Base-by-base conservation (phyloP, 805 yeast genomes). In the Wickerhamiella sergipiensis region DNA sequence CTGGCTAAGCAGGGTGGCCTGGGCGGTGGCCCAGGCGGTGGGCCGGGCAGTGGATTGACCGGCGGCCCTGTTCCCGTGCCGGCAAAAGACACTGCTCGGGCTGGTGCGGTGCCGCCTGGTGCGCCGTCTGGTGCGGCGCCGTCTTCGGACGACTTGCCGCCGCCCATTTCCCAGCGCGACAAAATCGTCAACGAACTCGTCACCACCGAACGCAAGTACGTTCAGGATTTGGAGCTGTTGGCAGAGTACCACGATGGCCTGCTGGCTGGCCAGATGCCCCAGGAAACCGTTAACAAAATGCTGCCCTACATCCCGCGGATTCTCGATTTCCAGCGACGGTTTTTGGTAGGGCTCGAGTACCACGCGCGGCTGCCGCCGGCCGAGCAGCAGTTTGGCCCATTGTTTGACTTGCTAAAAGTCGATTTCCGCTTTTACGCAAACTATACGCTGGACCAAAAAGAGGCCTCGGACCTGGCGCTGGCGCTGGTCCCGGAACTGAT, bases 371-470 rank as follows among this genome's bases (percentile, higher is more conserved):
- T 83, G 2, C 85, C 89, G 1, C 75, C 79, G 24, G 78, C 78
- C 60, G 79, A 79, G 59, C 96, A 89, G 66, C 74, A 96, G 54
- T 79, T 90, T 45, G 98, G 97, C 2, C 83, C 95, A 1, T 75
- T 89, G 1, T 90, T 92, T 64, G 73, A 85, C 53, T 94, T 83
- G 65, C 85, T 92, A 10, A 85, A 89, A 33, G 79, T 80, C 38
- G 90, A 88, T 24, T 92, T 92, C 69, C 81, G 79, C 55, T 79
- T 86, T 9, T 92, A 92, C 67, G 95, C 88, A 65, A 88, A 95
- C 7, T 92, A 95, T 90, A 85, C 97, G 23, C 74, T 88, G 50
- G 90, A 90, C 52, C 97, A 87, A 66, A 79, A 80, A 57, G 79
- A 86, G 2, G 96, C 97, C 1, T 77, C 86, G 43, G 95, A 86